Evolutionary conservation across 1,284 basidiomycete genomes (phyloP), one percentile per base, ranked within the genome.

Genomic region (Austroboletus niveus): DNA sequence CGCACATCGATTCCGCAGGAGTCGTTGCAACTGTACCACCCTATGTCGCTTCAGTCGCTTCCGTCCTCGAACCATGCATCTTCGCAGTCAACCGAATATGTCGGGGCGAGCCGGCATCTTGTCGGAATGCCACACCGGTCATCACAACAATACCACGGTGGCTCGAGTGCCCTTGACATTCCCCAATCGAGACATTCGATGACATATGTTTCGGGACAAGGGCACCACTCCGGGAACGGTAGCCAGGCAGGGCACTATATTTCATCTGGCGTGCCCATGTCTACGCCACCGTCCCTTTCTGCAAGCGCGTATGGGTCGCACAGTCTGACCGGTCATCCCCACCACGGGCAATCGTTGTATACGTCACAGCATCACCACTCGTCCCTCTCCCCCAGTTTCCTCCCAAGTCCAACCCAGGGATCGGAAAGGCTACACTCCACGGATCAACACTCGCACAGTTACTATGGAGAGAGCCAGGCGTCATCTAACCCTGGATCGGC

Each of bases 1-100:
- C 67, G 76, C 38, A 62, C 74, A 61, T 68, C 75, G 14, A 69
- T 78, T 54, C 71, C 74, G 22, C 76, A 81, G 17, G 85, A 87
- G 57, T 75, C 76, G 53, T 71, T 89, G 35, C 82, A 86, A 61
- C 73, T 89, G 30, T 88, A 87, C 65, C 82, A 85, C 60, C 87
- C 87, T 10, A 81, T 88, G 78, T 82, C 83, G 6, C 76, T 89
- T 14, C 85, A 86, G 64, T 80, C 82, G 10, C 53, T 74, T 8
- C 69, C 71, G 1, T 44, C 64, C 0, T 55, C 56, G 51, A 64
- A 48, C 17, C 63, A 65, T 34, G 55, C 60, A 8, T 59, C 65
- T 10, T 56, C 64, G 8, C 49, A 60, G 2, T 30, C 62, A 10
- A 40, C 51, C 1, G 65, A 66, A 0, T 70, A 70, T 34, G 49